Base-by-base conservation (phyloP, 2,329 filamentous ascomycete genomes). In the Trichoderma asperellum region DNA sequence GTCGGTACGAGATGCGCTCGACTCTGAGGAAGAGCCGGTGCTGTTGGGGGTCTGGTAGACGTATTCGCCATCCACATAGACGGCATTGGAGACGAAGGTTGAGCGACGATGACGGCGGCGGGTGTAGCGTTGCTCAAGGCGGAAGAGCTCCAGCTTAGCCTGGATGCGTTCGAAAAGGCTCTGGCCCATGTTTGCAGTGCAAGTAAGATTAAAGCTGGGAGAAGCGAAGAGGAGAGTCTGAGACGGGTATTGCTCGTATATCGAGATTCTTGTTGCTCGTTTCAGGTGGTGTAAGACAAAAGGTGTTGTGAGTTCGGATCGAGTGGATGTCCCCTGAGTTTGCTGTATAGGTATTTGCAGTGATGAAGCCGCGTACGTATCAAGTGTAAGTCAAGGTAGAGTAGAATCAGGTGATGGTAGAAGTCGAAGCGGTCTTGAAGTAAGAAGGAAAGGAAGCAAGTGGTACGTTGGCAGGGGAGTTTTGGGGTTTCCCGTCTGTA, bases 21-120 rank as follows among this genome's bases (percentile, higher is more conserved):
- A 82, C 68, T 83, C 84, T 59, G 83, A 79, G 5, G 86, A 88
- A 21, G 86, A 88, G 68, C 87, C 87, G 1, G 87, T 89, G 64
- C 83, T 83, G 80, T 81, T 85, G 72, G 88, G 87, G 0, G 85
- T 88, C 77, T 89, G 86, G 85, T 94, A 96, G 79, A 97, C 86
- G 83, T 97, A 97, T 84, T 97, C 95, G 81, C 94, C 96, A 79
- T 98, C 93, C 73, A 97, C 92, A 81, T 98, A 98, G 79, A 92
- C 87, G 35, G 94, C 95, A 76, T 93, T 94, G 77, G 92, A 94
- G 77, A 92, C 89, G 80, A 97, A 97, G 71, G 92, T 96, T 67
- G 90, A 94, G 79, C 95, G 93, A 75, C 95, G 92, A 75, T 89
- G 82, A 76, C 95, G 93, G 79, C 93, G 91, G 76, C 92, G 92